Evolutionary conservation across 2,329 filamentous ascomycete genomes (phyloP), one percentile per base, ranked within the genome.

Genomic region (Fusarium cicatricum): DNA sequence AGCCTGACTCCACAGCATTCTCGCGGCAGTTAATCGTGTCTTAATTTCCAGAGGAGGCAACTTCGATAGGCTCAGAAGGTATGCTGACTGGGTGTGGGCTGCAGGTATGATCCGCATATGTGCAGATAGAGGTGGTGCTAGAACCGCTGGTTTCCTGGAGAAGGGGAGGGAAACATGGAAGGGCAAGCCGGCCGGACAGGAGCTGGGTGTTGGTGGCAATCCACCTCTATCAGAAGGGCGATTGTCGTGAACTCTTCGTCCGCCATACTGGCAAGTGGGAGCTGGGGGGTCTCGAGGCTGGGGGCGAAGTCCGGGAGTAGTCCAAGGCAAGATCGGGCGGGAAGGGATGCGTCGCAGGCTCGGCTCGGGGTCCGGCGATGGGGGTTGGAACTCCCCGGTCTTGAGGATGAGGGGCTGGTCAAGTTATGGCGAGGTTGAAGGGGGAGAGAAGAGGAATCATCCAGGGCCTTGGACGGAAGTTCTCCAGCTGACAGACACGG

Each of bases 31-130:
- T 52, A 50, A 62, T 46, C 48, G 45, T 53, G 55, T 62, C 43
- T 57, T 52, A 44, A 47, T 44, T 32, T 51, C 47, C 26, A 39
- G 50, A 55, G 50, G 44, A 52, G 53, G 42, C 32, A 41, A 42
- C 37, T 55, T 54, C 51, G 54, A 63, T 61, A 58, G 51, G 55
- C 40, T 34, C 42, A 48, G 43, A 51, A 42, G 52, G 39, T 44
- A 51, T 61, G 51, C 55, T 38, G 41, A 52, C 42, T 39, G 56
- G 61, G 54, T 56, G 62, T 58, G 51, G 55, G 64, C 68, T 71
- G 72, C 69, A 74, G 36, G 71, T 72, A 74, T 74, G 72, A 71
- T 72, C 63, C 71, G 71, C 72, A 74, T 74, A 72, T 69, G 62
- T 70, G 61, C 67, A 67, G 58, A 57, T 51, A 51, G 62, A 54